phyloP scores from a whole-genome alignment of 306 rosid species.

The Carpinus fangiana region DNA sequence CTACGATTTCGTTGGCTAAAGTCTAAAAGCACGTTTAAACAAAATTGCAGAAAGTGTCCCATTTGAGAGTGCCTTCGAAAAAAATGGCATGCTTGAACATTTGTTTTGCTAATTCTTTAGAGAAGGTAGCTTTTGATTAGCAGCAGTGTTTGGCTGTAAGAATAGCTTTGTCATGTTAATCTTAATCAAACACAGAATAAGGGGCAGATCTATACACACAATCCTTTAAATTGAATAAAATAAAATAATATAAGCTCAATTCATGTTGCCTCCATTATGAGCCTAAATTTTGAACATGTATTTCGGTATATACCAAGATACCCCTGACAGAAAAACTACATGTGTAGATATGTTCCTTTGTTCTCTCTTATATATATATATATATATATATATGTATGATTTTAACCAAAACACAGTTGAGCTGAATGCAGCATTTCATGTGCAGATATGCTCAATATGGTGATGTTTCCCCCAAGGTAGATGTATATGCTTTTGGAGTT shows the following conservation, averaged over 20 bases:
- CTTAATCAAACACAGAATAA: neutral
- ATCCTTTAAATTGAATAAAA: neutral
- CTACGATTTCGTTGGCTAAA: too few species aligned
- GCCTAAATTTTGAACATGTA: neutral
- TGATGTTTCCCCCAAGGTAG: slow-evolving; percentile 60
- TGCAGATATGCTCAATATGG: slow-evolving; percentile 74
- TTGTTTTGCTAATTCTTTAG: neutral
- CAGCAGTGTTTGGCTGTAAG: neutral
- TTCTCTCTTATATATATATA: too few species aligned
- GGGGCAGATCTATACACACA: slow-evolving; percentile 2
- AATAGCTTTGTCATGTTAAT: neutral
- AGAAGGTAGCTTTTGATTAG: slow-evolving; percentile 15
- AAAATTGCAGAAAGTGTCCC: too few species aligned
- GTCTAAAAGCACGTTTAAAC: too few species aligned
- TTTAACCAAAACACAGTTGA: neutral
- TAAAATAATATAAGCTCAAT: neutral
- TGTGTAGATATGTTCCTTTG: too few species aligned
- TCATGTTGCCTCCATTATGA: neutral
- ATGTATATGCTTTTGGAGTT: slow-evolving; percentile 78
- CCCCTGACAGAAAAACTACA: neutral
- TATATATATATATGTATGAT: neutral
- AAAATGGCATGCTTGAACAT: neutral
- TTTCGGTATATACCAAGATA: neutral
- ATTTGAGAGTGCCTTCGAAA: too few species aligned
- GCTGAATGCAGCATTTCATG: slow-evolving; percentile 15